Evolutionary conservation across 2,329 filamentous ascomycete genomes (phyloP).

Genomic region (Emericellopsis cladophorae): DNA sequence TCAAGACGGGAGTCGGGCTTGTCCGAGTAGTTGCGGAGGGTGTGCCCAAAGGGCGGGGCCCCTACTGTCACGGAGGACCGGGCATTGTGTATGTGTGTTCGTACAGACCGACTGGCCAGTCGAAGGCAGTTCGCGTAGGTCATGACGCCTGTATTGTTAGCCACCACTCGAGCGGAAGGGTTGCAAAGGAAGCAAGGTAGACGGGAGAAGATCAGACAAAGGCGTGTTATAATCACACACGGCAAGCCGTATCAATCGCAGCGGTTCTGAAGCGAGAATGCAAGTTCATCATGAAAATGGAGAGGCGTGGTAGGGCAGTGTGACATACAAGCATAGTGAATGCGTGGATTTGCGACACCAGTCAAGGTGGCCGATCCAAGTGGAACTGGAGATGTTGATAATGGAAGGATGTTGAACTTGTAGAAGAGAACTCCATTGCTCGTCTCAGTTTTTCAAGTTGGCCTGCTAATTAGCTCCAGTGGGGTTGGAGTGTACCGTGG

Average conservation of each 20-base stretch:
- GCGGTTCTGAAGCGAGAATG: slow-evolving; percentile 35
- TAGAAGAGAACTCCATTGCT: too few species aligned
- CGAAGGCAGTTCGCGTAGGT: slow-evolving; percentile 22
- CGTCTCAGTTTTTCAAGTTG: too few species aligned
- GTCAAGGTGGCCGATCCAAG: not conserved
- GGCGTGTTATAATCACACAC: slow-evolving; percentile 29
- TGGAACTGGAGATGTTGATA: not conserved
- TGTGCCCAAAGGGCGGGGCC: too few species aligned
- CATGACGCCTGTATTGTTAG: slow-evolving; percentile 15
- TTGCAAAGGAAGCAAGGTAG: slow-evolving; percentile 3
- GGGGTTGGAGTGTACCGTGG: too few species aligned
- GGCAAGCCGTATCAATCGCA: slow-evolving; percentile 34
- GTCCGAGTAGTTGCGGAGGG: too few species aligned
- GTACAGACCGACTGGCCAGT: slow-evolving; percentile 16
- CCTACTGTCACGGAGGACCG: too few species aligned
- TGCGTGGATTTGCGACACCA: slow-evolving; percentile 2
- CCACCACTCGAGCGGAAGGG: not conserved
- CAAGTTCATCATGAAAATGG: slow-evolving; percentile 25
- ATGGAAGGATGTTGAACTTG: not conserved
- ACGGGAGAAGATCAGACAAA: slow-evolving; percentile 17
- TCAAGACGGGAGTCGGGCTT: too few species aligned
- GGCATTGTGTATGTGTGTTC: too few species aligned
- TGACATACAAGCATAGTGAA: slow-evolving; percentile 25
- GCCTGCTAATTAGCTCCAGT: too few species aligned
- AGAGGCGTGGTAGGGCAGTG: not conserved